Base-by-base conservation (phyloP, 495 filamentous ascomycete species). In the Lasiosphaeriaceae sp. region DNA sequence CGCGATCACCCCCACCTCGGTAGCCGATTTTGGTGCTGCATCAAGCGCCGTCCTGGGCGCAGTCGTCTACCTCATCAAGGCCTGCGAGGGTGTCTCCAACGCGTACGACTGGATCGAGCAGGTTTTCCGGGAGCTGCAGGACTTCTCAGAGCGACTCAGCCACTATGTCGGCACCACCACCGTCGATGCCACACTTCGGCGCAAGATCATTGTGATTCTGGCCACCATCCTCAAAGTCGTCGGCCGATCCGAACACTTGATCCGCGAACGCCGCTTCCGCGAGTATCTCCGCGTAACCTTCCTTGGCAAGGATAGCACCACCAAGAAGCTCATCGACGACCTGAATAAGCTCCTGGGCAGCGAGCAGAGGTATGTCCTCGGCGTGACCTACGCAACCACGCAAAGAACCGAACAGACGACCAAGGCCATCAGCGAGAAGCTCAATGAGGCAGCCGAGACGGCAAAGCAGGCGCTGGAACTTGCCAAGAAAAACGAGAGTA, bases 51-150 rank as follows among this genome's bases (percentile, higher is more conserved):
- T 55, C 12, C 17, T 55, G n/a, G 53, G 53, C 21, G 53, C 53
- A 17, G 43, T 55, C 3, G 41, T 52, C 2, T 20, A 58, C n/a
- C 48, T 58, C n/a, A 3, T 58, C 2, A 58, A 58, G 19, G 55
- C 48, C 6, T 52, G 55, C 24, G 55, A 58, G 21, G 49, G 39
- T n/a, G 55, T 58, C 39, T 46, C 37, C 55, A 51, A 51, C 29
- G 55, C 55, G 9, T 53, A 58, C 46, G 55, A 58, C 43, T 58
- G 56, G 56, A 29, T 54, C 20, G 56, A 58, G 56, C 56, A 58
- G 41, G 29, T 58, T 3, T 58, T 58, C 43, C 39, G 50, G 8
- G 56, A 58, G 48, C 50, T 58, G 16, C 49, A 47, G 16, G 56
- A 58, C 12, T 58, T 58, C n/a, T 48, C 56, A 11, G 56, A 53